Evolutionary conservation across 768 basidiomycete genomes (phyloP).

Genomic region (Macrolepiota albuminosa): DNA sequence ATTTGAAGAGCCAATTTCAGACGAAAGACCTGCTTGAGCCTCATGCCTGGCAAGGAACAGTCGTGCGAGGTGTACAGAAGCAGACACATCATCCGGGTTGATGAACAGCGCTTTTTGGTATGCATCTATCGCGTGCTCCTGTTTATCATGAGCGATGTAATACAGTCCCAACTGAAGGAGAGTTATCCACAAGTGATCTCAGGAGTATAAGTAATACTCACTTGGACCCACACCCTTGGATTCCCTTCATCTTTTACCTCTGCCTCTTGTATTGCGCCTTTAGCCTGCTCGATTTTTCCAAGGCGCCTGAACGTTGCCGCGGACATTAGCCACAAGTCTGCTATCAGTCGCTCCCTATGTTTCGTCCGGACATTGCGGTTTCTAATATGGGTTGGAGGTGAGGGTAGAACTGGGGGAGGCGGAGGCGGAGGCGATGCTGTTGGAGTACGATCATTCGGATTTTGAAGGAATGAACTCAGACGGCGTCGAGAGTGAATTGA

Average conservation of each 20-base stretch:
- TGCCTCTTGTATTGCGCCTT: conserved; percentile 91
- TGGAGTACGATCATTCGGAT: conserved; percentile 29
- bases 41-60: conserved; percentile 49
- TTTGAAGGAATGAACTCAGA: conserved; percentile 45
- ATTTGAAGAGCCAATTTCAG: conserved; percentile 2
- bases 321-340: conserved; percentile 89
- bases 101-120: conserved; percentile 91
- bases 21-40: conserved; percentile 25
- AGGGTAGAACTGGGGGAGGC: conserved; percentile 42
- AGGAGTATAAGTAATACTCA: conserved; percentile 22
- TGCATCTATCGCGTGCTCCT: conserved; percentile 63
- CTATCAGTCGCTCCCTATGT: conserved; percentile 66
- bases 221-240: conserved; percentile 93
- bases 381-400: conserved; percentile 26
- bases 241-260: conserved; percentile 85
- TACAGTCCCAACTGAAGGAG: conserved; percentile 64
- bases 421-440: conserved; percentile 35
- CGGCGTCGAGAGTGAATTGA: conserved; percentile 81
- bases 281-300: conserved; percentile 86
- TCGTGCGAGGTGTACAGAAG: conserved; percentile 72
- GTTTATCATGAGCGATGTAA: conserved; percentile 52
- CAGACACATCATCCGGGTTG: conserved; percentile 70
- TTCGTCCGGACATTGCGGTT: conserved; percentile 40
- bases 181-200: not conserved
- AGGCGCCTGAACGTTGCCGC: conserved; percentile 90